These are phyloP conservation scores for Candida lessepsii DNA, from an alignment of 805 yeast species.

Conservation along the genomic window DNA sequence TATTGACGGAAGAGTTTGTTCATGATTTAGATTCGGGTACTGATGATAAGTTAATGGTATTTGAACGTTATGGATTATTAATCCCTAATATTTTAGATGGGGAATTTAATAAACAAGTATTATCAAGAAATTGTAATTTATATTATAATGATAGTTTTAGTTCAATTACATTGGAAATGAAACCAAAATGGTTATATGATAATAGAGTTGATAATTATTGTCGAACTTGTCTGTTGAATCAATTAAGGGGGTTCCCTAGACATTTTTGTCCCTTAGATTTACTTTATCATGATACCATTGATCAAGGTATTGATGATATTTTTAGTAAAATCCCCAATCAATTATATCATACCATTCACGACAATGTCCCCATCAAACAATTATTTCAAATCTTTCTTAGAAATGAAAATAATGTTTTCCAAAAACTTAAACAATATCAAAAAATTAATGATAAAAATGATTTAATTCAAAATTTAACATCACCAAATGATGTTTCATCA, in stretches of 20 bases:
- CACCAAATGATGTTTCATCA: slow-evolving; percentile 39
- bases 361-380: slow-evolving; percentile 32
- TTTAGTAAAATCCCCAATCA: slow-evolving; percentile 22
- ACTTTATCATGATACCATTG: slow-evolving; percentile 29
- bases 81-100: slow-evolving; percentile 42
- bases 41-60: slow-evolving; percentile 29
- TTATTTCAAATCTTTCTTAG: slow-evolving; percentile 34
- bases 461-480: slow-evolving; percentile 28
- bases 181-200: slow-evolving; percentile 61
- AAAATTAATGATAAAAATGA: slow-evolving; percentile 32
- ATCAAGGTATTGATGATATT: slow-evolving; percentile 33
- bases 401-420: slow-evolving; percentile 31
- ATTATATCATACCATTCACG: slow-evolving; percentile 20
- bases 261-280: slow-evolving; percentile 52
- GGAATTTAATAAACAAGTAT: slow-evolving; percentile 23
- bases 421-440: slow-evolving; percentile 33
- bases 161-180: slow-evolving; percentile 45
- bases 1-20: slow-evolving; percentile 30
- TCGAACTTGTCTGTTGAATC: slow-evolving; percentile 56
- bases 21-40: slow-evolving; percentile 22
- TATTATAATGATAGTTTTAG: slow-evolving; percentile 15
- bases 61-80: slow-evolving; percentile 44
- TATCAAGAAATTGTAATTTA: slow-evolving; percentile 39
- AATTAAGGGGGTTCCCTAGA: slow-evolving; percentile 27
- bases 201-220: slow-evolving; percentile 46